phyloP scores from a whole-genome alignment of 2,329 filamentous ascomycete species.

The Atkinsonella hypoxylon region DNA sequence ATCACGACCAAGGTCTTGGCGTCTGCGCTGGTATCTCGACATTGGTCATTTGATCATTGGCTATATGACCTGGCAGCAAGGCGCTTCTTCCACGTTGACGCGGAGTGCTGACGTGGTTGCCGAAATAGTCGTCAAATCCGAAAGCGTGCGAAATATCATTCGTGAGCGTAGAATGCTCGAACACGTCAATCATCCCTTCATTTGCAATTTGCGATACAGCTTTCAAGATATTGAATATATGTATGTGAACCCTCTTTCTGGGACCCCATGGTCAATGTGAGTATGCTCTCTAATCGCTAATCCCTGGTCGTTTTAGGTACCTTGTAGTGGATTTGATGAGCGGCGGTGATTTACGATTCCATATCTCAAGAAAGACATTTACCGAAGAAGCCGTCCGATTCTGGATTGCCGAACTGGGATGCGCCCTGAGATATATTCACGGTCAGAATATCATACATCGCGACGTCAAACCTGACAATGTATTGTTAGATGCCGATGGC shows the following conservation, averaged over 20 bases:
- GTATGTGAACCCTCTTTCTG: slow-evolving; percentile 37
- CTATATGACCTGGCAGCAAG: no score
- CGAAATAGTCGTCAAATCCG: slow-evolving; percentile 77
- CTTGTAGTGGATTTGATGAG: slow-evolving; percentile 98
- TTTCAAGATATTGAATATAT: slow-evolving; percentile 99
- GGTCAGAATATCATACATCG: slow-evolving; percentile 79
- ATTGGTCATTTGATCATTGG: no score
- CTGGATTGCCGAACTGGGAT: slow-evolving; percentile 91
- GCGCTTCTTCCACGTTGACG: not conserved
- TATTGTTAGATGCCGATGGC: slow-evolving; percentile 74
- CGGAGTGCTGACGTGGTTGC: not conserved
- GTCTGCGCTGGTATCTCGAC: not conserved
- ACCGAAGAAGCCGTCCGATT: slow-evolving; percentile 95
- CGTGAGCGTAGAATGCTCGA: slow-evolving; percentile 96
- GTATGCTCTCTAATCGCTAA: not conserved
- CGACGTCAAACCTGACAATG: slow-evolving; percentile 87
- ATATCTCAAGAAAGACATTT: slow-evolving; percentile 95
- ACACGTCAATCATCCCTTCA: slow-evolving; percentile 93
- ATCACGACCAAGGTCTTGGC: not conserved
- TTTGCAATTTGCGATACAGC: slow-evolving; percentile 96
- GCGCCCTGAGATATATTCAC: slow-evolving; percentile 80
- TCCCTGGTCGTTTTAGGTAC: slow-evolving; percentile 49
- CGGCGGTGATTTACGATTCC: slow-evolving; percentile 89
- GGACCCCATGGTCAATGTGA: not conserved
- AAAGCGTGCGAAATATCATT: slow-evolving; percentile 97